phyloP scores from a whole-genome alignment of 495 filamentous ascomycete species.

The Parmelia sp. region DNA sequence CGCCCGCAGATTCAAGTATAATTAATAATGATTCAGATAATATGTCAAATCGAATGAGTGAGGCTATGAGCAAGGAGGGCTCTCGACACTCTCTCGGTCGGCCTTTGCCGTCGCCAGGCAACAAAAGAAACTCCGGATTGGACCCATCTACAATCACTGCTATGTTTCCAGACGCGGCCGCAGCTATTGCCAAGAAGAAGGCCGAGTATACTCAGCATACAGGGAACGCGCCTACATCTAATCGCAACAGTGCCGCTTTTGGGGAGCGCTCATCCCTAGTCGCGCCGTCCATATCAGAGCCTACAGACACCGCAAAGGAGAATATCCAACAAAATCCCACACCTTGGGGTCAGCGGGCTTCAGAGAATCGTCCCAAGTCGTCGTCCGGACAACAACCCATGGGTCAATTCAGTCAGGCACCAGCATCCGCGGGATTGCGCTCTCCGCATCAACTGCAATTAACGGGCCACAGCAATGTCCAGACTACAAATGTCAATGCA shows the following conservation, averaged over 20 bases:
- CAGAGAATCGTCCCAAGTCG: constrained; percentile 75
- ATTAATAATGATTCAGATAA: constrained; percentile 56
- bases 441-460: constrained; percentile 67
- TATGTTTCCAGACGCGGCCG: constrained; percentile 98
- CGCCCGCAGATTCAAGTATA: background rate
- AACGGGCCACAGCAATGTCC: constrained; percentile 60
- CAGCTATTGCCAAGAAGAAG: constrained; percentile 95
- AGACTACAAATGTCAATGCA: constrained; percentile 73
- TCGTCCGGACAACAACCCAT: constrained; percentile 83
- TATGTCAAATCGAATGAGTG: constrained; percentile 92
- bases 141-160: constrained; percentile 93
- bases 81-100: constrained; percentile 79
- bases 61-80: constrained; percentile 94
- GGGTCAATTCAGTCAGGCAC: constrained; percentile 91
- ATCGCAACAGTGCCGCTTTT: constrained; percentile 83
- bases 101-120: constrained; percentile 68
- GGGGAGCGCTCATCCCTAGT: constrained; percentile 73
- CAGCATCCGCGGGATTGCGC: constrained; percentile 70
- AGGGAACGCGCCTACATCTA: constrained; percentile 81
- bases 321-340: constrained; percentile 59
- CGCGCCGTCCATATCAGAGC: constrained; percentile 71
- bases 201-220: constrained; percentile 94
- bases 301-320: constrained; percentile 49
- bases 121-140: constrained; percentile 85
- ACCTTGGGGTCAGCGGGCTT: constrained; percentile 63